Conservation (phyloP, 805 yeast genomes). For the Saturnispora zaruensis region DNA sequence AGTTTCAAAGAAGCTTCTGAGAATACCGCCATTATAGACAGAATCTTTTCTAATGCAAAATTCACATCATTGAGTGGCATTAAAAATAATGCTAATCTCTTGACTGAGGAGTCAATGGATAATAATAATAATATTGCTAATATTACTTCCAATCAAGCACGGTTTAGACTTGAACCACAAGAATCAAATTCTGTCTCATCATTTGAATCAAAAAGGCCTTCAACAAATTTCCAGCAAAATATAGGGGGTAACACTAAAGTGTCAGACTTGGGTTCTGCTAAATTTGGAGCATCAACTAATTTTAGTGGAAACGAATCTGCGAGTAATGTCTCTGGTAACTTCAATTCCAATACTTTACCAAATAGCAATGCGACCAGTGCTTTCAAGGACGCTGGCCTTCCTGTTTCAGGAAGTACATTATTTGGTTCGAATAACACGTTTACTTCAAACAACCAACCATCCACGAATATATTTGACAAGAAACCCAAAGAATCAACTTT, state of each 20-base stretch:
- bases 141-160: not conserved
- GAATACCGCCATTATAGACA: conserved; percentile 9
- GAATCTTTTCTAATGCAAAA: conserved; percentile 5
- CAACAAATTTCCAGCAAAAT: not conserved
- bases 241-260: not conserved
- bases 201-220: not conserved
- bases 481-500: not conserved
- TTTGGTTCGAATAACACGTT: not conserved
- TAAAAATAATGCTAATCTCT: not conserved
- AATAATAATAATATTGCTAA: not conserved
- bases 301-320: not conserved
- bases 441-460: not conserved
- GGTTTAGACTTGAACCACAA: not conserved
- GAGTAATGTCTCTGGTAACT: not conserved
- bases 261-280: not conserved
- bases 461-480: not conserved
- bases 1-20: conserved; percentile 16
- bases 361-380: not conserved
- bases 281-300: not conserved
- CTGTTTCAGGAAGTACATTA: not conserved
- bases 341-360: not conserved
- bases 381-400: not conserved
- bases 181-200: not conserved
- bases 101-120: conserved; percentile 1
- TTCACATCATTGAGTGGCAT: not conserved